Conservation (phyloP, 2,329 filamentous ascomycete species). For the Pseudonectria foliicola region DNA sequence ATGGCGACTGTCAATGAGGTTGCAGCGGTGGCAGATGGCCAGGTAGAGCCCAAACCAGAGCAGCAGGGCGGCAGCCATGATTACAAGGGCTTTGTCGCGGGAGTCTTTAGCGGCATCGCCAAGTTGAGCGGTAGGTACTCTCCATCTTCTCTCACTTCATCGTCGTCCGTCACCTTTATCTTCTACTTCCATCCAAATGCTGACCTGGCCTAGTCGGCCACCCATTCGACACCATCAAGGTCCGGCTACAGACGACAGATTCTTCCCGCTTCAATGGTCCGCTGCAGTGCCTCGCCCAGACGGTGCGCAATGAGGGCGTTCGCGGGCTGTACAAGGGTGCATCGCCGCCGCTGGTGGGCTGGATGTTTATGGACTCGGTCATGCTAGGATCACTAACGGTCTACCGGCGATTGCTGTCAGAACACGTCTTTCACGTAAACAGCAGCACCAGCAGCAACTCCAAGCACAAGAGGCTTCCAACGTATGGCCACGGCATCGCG, state of each 20-base stretch:
- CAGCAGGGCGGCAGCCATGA: constrained; percentile 30
- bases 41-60: constrained; percentile 2
- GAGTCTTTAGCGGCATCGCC: constrained; percentile 89
- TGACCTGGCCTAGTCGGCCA: constrained; percentile 44
- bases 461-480: constrained; percentile 42
- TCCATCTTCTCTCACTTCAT: neutral
- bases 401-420: constrained; percentile 76
- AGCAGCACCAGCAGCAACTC: no score
- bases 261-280: constrained; percentile 75
- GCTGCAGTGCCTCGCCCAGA: constrained; percentile 77
- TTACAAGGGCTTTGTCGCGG: constrained; percentile 95
- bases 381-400: constrained; percentile 91
- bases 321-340: constrained; percentile 89
- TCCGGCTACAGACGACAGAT: constrained; percentile 83
- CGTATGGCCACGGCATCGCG: constrained; percentile 77
- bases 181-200: constrained; percentile 1
- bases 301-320: constrained; percentile 77
- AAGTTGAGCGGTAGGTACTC: constrained; percentile 66
- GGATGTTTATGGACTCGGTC: constrained; percentile 94
- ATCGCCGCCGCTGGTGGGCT: constrained; percentile 83
- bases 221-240: constrained; percentile 94
- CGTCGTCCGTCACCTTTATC: neutral
- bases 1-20: constrained; percentile 17
- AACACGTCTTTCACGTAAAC: constrained; percentile 63
- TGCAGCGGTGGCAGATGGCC: neutral